phyloP scores from a whole-genome alignment of 2,329 filamentous ascomycete species.

The Periconia sp. region DNA sequence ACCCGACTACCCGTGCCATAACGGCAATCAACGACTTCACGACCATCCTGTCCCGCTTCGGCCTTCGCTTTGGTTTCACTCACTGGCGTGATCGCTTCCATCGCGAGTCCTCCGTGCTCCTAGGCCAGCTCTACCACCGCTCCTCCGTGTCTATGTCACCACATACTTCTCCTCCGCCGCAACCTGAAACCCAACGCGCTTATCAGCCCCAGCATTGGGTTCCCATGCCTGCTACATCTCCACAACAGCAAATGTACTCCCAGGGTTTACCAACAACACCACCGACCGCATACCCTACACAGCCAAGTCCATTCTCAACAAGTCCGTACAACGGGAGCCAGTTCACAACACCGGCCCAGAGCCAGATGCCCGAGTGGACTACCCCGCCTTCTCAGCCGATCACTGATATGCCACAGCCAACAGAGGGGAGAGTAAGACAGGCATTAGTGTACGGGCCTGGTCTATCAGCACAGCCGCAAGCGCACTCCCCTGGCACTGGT shows the following conservation, averaged over 20 bases:
- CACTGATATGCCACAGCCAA: constrained; percentile 40
- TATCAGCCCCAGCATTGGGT: constrained; percentile 36
- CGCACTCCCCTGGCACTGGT: constrained; percentile 1
- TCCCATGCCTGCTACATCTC: constrained; percentile 27
- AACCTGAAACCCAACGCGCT: constrained; percentile 7
- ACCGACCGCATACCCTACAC: constrained; percentile 32
- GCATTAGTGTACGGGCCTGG: constrained; percentile 39
- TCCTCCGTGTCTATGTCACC: constrained; percentile 30
- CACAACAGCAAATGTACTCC: constrained; percentile 30
- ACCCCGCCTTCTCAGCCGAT: constrained; percentile 36
- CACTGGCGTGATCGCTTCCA: constrained; percentile 58
- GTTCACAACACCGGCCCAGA: constrained; percentile 16
- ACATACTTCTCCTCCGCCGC: constrained; percentile 28
- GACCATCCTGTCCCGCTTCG: constrained; percentile 53
- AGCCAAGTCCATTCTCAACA: constrained; percentile 34
- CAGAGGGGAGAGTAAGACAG: constrained; percentile 36
- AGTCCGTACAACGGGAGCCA: constrained; percentile 35
- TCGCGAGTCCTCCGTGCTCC: constrained; percentile 49
- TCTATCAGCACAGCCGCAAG: constrained; percentile 17
- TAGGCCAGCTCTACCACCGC: constrained; percentile 50
- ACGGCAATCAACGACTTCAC: constrained; percentile 56
- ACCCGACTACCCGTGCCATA: constrained; percentile 50
- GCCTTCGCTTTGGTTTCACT: constrained; percentile 56
- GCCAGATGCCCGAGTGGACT: constrained; percentile 16
- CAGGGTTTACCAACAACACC: constrained; percentile 36